phyloP scores from a whole-genome alignment of 2,329 filamentous ascomycete species.

The Catunica adiposa region DNA sequence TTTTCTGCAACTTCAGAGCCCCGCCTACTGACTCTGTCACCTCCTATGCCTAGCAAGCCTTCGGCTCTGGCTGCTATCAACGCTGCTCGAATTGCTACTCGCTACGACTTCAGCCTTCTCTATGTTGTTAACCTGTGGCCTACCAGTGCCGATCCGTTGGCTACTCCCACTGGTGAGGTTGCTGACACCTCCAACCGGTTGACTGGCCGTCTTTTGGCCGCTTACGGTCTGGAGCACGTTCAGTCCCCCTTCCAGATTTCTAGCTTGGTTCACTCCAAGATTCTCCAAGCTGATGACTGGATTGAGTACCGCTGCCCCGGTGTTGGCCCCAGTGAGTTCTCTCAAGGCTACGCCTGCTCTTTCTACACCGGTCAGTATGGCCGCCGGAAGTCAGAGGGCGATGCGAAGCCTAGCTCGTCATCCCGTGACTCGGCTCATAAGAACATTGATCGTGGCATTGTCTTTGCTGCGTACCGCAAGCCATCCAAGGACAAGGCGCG shows the following conservation, averaged over 20 bases:
- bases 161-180: conserved; percentile 3
- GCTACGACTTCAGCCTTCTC: conserved; percentile 40
- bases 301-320: conserved; percentile 33
- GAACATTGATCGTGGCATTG: conserved; percentile 32
- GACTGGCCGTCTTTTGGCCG: conserved; percentile 36
- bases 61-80: conserved; percentile 35
- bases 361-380: conserved; percentile 31
- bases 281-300: conserved; percentile 34
- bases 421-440: conserved; percentile 3
- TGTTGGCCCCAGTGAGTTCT: conserved; percentile 28
- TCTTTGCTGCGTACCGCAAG: conserved; percentile 39
- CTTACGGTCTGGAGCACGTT: conserved; percentile 35
- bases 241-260: conserved; percentile 36
- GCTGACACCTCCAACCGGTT: conserved; percentile 18
- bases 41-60: conserved; percentile 28
- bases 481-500: conserved; percentile 23
- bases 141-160: conserved; percentile 16
- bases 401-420: conserved; percentile 7
- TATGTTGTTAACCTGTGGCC: conserved; percentile 46
- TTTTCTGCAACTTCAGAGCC: conserved; percentile 17
- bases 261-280: conserved; percentile 31
- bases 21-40: conserved; percentile 28
- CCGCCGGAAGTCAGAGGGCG: conserved; percentile 16
- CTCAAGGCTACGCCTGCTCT: conserved; percentile 35
- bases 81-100: conserved; percentile 37